Evolutionary conservation across 2,329 filamentous ascomycete species (phyloP).

Genomic region (Lojkania enalia): DNA sequence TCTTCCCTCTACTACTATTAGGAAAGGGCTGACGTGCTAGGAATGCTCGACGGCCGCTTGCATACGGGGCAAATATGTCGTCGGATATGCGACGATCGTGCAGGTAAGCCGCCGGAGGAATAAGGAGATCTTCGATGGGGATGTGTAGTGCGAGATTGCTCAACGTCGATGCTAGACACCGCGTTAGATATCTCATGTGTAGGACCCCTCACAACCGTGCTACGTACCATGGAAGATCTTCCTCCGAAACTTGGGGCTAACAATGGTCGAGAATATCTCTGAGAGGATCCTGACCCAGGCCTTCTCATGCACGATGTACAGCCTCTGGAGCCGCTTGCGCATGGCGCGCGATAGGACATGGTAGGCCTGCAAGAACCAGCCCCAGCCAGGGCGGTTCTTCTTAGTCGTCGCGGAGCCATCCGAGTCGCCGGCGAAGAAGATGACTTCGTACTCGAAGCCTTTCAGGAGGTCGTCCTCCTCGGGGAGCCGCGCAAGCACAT

Average conservation of each 20-base stretch:
- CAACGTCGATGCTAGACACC: slow-evolving; percentile 51
- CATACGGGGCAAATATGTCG: slow-evolving; percentile 53
- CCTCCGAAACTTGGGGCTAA: slow-evolving; percentile 60
- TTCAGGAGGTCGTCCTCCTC: slow-evolving; percentile 59
- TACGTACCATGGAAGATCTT: slow-evolving; percentile 59
- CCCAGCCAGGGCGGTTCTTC: slow-evolving; percentile 56
- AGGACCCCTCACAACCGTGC: not conserved
- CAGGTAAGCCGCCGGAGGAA: slow-evolving; percentile 58
- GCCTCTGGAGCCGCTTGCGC: slow-evolving; percentile 58
- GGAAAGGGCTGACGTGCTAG: slow-evolving; percentile 54
- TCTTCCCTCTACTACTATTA: slow-evolving; percentile 47
- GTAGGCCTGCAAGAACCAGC: slow-evolving; percentile 62
- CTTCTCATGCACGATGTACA: slow-evolving; percentile 62
- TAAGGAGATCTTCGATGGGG: slow-evolving; percentile 56
- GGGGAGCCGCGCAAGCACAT: slow-evolving; percentile 58
- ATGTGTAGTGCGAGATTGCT: slow-evolving; percentile 55
- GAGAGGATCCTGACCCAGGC: slow-evolving; percentile 60
- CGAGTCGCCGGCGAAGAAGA: slow-evolving; percentile 61
- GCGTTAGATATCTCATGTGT: not conserved
- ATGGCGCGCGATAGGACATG: slow-evolving; percentile 58
- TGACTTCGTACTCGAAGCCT: slow-evolving; percentile 59
- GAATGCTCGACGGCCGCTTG: slow-evolving; percentile 52
- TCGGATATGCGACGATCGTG: slow-evolving; percentile 56
- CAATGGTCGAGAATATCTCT: slow-evolving; percentile 60
- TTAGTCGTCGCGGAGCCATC: slow-evolving; percentile 50